Evolutionary conservation across 352 stramenopile genomes (phyloP).

Genomic region (Globisporangium nagaii): DNA sequence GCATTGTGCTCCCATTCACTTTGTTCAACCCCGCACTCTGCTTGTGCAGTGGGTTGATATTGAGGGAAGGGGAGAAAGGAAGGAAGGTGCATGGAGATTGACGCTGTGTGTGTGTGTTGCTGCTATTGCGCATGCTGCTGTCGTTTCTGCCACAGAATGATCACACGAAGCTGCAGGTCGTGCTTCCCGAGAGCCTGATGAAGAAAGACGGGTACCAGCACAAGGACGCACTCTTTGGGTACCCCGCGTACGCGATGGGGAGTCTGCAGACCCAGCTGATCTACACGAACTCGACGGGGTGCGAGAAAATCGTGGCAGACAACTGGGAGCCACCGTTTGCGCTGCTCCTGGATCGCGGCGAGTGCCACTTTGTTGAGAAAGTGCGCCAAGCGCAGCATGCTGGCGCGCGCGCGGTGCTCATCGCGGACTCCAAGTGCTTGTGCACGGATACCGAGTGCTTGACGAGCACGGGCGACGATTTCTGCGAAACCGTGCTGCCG

Average conservation of each 20-base stretch:
- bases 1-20: not conserved
- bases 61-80: not conserved
- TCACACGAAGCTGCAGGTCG: slow-evolving; percentile 87
- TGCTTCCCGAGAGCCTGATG: slow-evolving; percentile 85
- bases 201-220: slow-evolving; percentile 93
- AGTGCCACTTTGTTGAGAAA: slow-evolving; percentile 97
- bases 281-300: slow-evolving; percentile 76
- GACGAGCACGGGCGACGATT: slow-evolving; percentile 61
- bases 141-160: slow-evolving; percentile 46
- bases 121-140: slow-evolving; percentile 1
- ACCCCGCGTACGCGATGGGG: slow-evolving; percentile 90
- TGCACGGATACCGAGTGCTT: slow-evolving; percentile 86
- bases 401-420: slow-evolving; percentile 92
- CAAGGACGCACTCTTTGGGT: slow-evolving; percentile 95
- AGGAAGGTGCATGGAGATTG: slow-evolving; percentile 1
- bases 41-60: slow-evolving; percentile 3
- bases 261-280: slow-evolving; percentile 88
- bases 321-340: slow-evolving; percentile 92
- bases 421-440: slow-evolving; percentile 95
- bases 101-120: not conserved
- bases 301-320: slow-evolving; percentile 71
- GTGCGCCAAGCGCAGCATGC: slow-evolving; percentile 90
- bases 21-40: not conserved
- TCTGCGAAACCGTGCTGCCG: slow-evolving; percentile 86
- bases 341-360: slow-evolving; percentile 94